A percentile compares a stretch with the other conserved stretches of the same genome.
Evolutionary conservation across 495 filamentous ascomycete species (phyloP).

Genomic region (Acidomyces sp.): DNA sequence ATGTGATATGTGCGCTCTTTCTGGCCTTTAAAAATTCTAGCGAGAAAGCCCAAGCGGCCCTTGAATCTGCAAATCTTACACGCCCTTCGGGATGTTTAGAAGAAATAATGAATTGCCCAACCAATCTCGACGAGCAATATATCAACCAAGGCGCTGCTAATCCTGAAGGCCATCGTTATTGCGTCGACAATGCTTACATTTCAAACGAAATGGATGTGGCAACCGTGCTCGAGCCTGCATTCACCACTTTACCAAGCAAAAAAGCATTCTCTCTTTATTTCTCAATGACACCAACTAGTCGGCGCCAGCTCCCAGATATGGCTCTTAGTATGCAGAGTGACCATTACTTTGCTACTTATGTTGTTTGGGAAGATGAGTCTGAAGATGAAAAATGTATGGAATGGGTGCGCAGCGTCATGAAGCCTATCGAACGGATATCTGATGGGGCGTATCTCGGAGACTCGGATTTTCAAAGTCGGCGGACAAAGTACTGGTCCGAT

Average conservation of each 20-base stretch:
- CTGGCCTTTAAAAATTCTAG: constrained; percentile 30
- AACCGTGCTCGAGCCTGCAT: constrained; percentile 32
- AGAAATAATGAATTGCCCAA: constrained; percentile 19
- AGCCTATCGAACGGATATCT: constrained; percentile 24
- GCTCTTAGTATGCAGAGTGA: constrained; percentile 39
- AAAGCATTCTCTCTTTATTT: constrained; percentile 37
- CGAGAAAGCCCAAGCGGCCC: background rate
- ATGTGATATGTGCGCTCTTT: constrained; percentile 31
- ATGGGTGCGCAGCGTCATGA: constrained; percentile 35
- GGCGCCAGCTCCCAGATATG: constrained; percentile 34
- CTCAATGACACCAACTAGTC: constrained; percentile 35
- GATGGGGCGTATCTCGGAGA: constrained; percentile 42
- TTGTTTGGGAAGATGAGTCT: constrained; percentile 35
- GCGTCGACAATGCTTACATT: constrained; percentile 39
- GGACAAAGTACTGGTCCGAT: constrained; percentile 35
- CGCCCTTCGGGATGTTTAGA: background rate
- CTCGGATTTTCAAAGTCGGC: constrained; percentile 36
- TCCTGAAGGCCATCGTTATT: constrained; percentile 34
- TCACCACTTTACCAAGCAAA: constrained; percentile 31
- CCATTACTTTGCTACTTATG: constrained; percentile 43
- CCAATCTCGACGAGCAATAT: constrained; percentile 34
- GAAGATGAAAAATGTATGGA: constrained; percentile 31
- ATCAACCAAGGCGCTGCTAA: constrained; percentile 30
- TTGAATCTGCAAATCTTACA: background rate
- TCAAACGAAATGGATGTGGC: constrained; percentile 33